Percentiles rank a stretch among this genome's conserved stretches.
phyloP scores from a whole-genome alignment of 495 filamentous ascomycete species.

The Penicillium bialowiezense region DNA sequence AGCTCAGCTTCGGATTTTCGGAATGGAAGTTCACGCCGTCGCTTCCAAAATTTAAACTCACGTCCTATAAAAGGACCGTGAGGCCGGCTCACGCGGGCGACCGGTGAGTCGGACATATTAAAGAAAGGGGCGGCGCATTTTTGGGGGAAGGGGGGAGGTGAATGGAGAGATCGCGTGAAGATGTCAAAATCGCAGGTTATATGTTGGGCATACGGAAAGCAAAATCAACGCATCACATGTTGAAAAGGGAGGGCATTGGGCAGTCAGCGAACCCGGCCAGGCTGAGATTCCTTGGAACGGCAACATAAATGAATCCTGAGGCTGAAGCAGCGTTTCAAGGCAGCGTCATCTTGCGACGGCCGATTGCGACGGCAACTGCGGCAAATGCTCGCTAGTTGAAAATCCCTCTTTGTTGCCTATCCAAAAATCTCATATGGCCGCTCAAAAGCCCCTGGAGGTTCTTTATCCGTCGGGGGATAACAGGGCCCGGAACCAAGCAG shows the following conservation, averaged over 20 bases:
- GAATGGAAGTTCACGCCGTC: constrained; percentile 6
- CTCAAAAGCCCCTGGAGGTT: not conserved
- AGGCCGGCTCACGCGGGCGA: constrained; percentile 12
- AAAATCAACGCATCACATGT: constrained; percentile 8
- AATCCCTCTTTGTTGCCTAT: not conserved
- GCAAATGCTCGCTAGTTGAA: not conserved
- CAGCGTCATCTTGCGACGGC: not conserved
- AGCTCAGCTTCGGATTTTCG: constrained; percentile 33
- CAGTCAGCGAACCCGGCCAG: constrained; percentile 3
- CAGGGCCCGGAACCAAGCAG: constrained; percentile 14
- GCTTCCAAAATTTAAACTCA: constrained; percentile 5
- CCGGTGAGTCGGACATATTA: constrained; percentile 1
- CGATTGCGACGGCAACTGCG: constrained; percentile 1
- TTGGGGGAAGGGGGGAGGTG: not conserved
- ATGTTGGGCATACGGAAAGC: not conserved
- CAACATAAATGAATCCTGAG: not conserved
- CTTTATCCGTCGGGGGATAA: constrained; percentile 5
- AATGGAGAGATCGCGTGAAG: not conserved
- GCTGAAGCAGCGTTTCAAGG: not conserved
- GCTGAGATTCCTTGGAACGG: not conserved
- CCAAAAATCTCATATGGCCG: constrained; percentile 4
- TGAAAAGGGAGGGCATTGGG: not conserved
- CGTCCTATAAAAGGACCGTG: constrained; percentile 3
- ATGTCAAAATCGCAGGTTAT: constrained; percentile 1
- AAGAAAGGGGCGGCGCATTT: constrained; percentile 12